Percentiles rank a stretch among this genome's conserved stretches.
Conservation (phyloP, 2,329 filamentous ascomycete species). For the Fusarium sp. region DNA sequence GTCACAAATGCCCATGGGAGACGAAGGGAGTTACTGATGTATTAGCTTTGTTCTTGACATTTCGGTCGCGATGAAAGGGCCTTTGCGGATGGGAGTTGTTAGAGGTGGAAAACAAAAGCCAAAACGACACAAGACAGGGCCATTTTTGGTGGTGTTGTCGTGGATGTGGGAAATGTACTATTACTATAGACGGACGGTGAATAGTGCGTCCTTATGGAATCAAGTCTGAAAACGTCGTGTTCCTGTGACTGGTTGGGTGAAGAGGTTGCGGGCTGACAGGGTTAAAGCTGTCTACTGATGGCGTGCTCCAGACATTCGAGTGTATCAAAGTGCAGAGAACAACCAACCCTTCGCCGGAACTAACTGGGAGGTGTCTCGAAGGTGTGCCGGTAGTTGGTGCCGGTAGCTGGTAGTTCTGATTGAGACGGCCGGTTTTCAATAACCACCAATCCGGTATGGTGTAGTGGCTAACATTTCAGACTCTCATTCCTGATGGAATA, state of each 20-base stretch:
- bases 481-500: too few species aligned
- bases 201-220: slow-evolving; percentile 27
- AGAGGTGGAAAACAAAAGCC: slow-evolving; percentile 43
- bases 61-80: slow-evolving; percentile 23
- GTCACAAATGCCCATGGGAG: slow-evolving; percentile 28
- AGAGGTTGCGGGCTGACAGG: too few species aligned
- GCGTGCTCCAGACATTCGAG: too few species aligned
- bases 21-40: slow-evolving; percentile 39
- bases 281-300: too few species aligned
- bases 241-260: too few species aligned
- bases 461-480: slow-evolving; percentile 55
- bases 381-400: background rate
- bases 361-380: too few species aligned
- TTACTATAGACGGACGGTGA: slow-evolving; percentile 48
- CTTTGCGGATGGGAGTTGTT: slow-evolving; percentile 39
- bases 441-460: slow-evolving; percentile 48
- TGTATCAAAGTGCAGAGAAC: too few species aligned
- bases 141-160: slow-evolving; percentile 15
- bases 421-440: background rate
- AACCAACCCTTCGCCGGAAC: too few species aligned
- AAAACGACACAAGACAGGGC: slow-evolving; percentile 32
- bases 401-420: too few species aligned
- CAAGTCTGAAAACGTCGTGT: background rate
- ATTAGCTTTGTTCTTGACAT: slow-evolving; percentile 26
- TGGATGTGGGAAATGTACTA: slow-evolving; percentile 44